Evolutionary conservation across 371 early-diverging fungal species (phyloP), one percentile per base, ranked within the genome.

Genomic region (Zopfochytrium polystomum): DNA sequence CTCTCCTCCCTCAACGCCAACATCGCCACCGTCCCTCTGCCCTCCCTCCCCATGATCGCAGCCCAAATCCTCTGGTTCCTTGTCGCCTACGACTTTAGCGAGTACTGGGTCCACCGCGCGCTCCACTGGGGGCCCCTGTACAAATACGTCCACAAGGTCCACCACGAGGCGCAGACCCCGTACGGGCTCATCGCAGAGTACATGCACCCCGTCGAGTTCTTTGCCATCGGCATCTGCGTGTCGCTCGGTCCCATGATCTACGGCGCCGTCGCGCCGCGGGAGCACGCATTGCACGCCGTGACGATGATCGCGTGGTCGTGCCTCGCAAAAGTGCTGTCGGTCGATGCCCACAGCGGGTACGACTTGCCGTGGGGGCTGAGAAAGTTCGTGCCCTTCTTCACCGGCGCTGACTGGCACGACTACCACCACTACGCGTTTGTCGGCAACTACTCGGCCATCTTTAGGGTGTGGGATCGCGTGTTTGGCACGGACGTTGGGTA

Each of bases 331-430:
- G 20, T 71, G 20, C 62, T 68, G 58, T 85, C 92, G 13, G 85
- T 95, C 35, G 95, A 94, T 72, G 88, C 90, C 47, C 96, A 96
- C 75, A 89, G 90, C 43, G 96, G 96, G 0, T 94, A 94, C 65
- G 94, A 94, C 66, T 93, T 94, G 69, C 96, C 65, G 77, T n/a
- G n/a, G n/a, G n/a, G n/a, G n/a, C n/a, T n/a, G n/a, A n/a, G n/a
- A n/a, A n/a, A n/a, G n/a, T n/a, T n/a, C n/a, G 80, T 90, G 35
- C 70, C 4, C 22, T 77, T 23, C 70, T 63, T 48, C 71, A 73
- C 64, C 57, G n/a, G n/a, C n/a, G n/a, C 77, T 20, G 74, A 73
- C 38, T 77, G 67, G 62, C 77, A 77, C 58, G 77, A 77, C 64
- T 77, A 71, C 70, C 77, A 77, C 63, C 76, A 76, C 67, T 52